Evolutionary conservation across 352 stramenopile species (phyloP), one percentile per base, ranked within the genome.

Genomic region (Globisporangium splendens): DNA sequence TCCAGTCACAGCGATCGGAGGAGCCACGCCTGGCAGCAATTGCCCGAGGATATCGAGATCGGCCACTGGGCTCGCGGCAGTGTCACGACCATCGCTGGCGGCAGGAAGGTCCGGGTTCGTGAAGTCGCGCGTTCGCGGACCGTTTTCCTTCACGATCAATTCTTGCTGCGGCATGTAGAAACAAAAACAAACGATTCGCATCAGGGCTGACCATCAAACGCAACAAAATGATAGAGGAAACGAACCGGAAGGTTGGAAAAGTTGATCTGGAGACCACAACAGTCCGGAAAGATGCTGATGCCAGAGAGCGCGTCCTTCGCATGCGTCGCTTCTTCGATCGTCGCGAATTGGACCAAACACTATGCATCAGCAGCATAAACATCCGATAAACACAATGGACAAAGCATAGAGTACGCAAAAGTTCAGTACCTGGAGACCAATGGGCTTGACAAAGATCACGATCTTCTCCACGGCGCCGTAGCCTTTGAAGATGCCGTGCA

Each of bases 71-170:
- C 13, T n/a, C 3, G 20, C 8, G 3, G 5, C 12, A 22, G 15
- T 13, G n/a, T 24, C 21, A 56, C 13, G 24, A 13, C 49, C 54
- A 8, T 62, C 56, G 8, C 13, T 28, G 1, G 62, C 59, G 5
- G 60, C 48, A 5, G 72, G 73, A 12, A 83, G 52, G 7, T 62
- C 50, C 0, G 69, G 59, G 22, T 86, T 77, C n/a, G 69, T 75
- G 42, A 80, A 88, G 46, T 88, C 75, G 28, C 68, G 77, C 18
- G 75, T 78, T 15, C 74, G 70, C 14, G 68, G 47, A 8, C 75
- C 75, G 28, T 88, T 88, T 52, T 82, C 75, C 39, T 88, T 88
- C 41, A 88, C 77, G 39, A 85, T 72, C 10, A 88, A 55, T 42
- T 88, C 77, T 70, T 88, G 72, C 70, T 77, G 43, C 20, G 39